Evolutionary conservation across 163 green algal species (phyloP).

Genomic region (Chlamydomonas reinhardtii): DNA sequence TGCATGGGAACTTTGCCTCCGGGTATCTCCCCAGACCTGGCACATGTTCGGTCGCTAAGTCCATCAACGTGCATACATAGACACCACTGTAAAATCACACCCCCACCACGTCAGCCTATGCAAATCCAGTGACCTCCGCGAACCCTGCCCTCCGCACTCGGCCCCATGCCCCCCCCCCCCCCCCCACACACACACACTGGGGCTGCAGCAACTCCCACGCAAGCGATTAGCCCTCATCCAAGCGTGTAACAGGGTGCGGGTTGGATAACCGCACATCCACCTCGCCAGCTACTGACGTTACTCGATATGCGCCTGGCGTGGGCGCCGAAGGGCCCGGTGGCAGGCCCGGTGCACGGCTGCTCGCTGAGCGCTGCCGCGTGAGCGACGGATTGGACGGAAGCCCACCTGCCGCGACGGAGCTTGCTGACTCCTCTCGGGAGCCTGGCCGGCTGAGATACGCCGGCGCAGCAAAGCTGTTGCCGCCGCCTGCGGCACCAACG

Average conservation of each 20-base stretch:
- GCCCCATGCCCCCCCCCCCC: too few relatives aligned
- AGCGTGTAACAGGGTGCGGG: neutral
- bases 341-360: constrained; percentile 4
- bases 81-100: too few relatives aligned
- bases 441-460: constrained; percentile 13
- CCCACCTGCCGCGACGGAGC: neutral
- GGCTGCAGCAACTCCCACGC: too few relatives aligned
- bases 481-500: too few relatives aligned
- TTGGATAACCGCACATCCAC: constrained; percentile 10
- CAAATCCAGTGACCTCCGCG: too few relatives aligned
- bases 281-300: neutral
- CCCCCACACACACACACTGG: too few relatives aligned
- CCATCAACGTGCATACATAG: too few relatives aligned
- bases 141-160: too few relatives aligned
- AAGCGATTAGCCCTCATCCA: neutral
- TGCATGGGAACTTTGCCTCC: too few relatives aligned
- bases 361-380: neutral
- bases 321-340: constrained; percentile 17
- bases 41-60: too few relatives aligned
- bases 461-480: neutral
- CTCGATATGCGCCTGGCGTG: neutral
- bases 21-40: too few relatives aligned
- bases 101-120: too few relatives aligned
- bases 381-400: neutral
- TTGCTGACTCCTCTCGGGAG: neutral